Evolutionary conservation across 768 basidiomycete genomes (phyloP), one percentile per base, ranked within the genome.

Genomic region (Agaricus bisporus): DNA sequence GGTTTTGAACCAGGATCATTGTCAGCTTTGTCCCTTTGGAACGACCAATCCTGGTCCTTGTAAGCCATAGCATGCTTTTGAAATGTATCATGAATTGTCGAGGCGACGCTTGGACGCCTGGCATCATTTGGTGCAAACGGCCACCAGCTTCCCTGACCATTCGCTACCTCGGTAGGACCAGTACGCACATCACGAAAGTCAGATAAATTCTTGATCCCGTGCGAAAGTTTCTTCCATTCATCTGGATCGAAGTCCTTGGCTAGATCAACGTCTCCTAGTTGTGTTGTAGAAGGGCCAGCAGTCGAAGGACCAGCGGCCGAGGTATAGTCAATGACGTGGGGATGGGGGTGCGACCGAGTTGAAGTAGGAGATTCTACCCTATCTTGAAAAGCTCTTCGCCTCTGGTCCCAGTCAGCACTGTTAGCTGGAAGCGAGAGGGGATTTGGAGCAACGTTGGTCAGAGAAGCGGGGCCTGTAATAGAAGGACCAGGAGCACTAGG

Each of bases 331-430:
- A 54, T 41, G 6, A 41, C 46, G 10, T 48, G 53, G 15, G 41
- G 41, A 26, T 54, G 56, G 18, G 47, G 42, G 20, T 50, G 43
- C 28, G 17, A 9, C 32, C 43, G 18, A 11, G 39, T 41, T 49
- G 57, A 59, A 29, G 58, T 66, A 9, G 57, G 48, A 11, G 37
- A 44, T 53, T 32, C 68, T 58, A 42, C 59, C 39, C 59, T 48
- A 28, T 43, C 41, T 22, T 63, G 66, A 49, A 63, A 63, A 14
- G 61, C 70, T 37, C 73, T 74, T 20, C 70, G 77, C 55, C 75
- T 74, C n/a, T 80, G 60, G 38, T 73, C 72, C 82, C 81, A 82
- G 62, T 84, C 83, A 32, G 71, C 73, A 51, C 79, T 79, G 36
- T 75, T 81, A 54, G 73, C 73, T 15, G 85, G 78, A 6, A 79